A percentile compares a stretch with the other conserved stretches of the same genome.
Evolutionary conservation across 2,329 filamentous ascomycete genomes (phyloP).

Genomic region (Colletotrichum coccodes): DNA sequence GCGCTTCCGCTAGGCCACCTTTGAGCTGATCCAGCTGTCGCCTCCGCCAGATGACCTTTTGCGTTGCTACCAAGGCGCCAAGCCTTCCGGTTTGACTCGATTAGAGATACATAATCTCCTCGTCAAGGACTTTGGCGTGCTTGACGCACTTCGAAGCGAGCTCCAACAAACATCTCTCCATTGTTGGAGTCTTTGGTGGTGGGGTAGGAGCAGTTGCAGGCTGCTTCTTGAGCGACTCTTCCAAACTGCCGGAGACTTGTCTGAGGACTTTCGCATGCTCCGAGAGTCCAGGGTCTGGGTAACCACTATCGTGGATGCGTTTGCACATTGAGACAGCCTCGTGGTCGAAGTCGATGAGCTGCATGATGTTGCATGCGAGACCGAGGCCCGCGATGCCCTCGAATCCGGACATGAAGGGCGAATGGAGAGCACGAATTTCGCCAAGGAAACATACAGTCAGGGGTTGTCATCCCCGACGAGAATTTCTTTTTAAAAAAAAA

Average conservation of each 20-base stretch:
- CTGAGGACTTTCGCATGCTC: background rate
- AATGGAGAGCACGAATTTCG: background rate
- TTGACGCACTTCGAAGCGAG: background rate
- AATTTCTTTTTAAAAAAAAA: background rate
- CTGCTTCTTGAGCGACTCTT: rapidly evolving
- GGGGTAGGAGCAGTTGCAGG: background rate
- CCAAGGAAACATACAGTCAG: no score
- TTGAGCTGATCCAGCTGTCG: background rate
- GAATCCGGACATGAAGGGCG: background rate
- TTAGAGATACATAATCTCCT: background rate
- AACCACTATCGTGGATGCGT: background rate
- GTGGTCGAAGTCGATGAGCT: background rate
- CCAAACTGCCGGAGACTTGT: background rate
- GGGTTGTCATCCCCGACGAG: no score
- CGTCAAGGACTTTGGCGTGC: background rate
- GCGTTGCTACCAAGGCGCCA: background rate
- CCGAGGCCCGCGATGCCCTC: slow-evolving; percentile 1
- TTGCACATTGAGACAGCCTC: background rate
- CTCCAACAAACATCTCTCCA: background rate
- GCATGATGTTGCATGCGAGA: slow-evolving; percentile 11
- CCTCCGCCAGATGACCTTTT: background rate
- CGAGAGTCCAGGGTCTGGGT: background rate
- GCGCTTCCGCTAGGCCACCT: background rate
- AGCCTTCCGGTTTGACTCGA: background rate
- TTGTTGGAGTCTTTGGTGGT: background rate